Base-by-base conservation (phyloP, 192 early-diverging fungal species). In the Coemansia sp. region DNA sequence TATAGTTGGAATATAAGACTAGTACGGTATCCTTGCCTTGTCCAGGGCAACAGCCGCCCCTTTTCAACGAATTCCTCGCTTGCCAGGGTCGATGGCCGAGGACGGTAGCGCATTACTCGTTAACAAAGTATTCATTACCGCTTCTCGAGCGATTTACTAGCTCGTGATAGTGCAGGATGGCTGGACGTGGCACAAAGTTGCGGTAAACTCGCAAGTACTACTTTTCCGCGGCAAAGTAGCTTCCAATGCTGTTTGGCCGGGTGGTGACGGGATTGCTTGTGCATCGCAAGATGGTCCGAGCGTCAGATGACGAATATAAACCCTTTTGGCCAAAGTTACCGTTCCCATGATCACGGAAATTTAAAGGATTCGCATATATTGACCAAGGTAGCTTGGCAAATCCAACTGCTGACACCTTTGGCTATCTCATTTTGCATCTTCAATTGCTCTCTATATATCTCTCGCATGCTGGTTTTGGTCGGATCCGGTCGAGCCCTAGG, bases 381-480 rank as follows among this genome's bases (percentile, higher is more conserved):
- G 27, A 13, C 53, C 40, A 44, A 22, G 62, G 10, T 38, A n/a
- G 40, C 9, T 44, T 29, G 27, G 13, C 40, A 18, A 31, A 29
- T 1, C 24, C 22, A 24, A 18, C 62, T 64, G 62, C 12, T 27
- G 27, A 27, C 27, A 27, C 27, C 27, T 27, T 27, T 27, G 27
- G 7, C 12, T 16, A 3, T 31, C 16, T 5, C 24, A 13, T 58
- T 49, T 33, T 66, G 27, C 29, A 5, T 31, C 46, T 46, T 41
- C 16, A 36, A 44, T 27, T 33, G 34, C 13, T 27, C 27, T 27
- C 39, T 62, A 33, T 44, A 22, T 5, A 18, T 18, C 27, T 31
- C 18, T 41, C 52, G 18, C 22, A 74, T 80, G 79, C 41, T 80
- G 58, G 58, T 80, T 12, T 62, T 80, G n/a, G 79, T 73, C 20